Evolutionary conservation across 202 grass and related monocot genomes (phyloP).

Genomic region (Bolboschoenoplectus hybrid): DNA sequence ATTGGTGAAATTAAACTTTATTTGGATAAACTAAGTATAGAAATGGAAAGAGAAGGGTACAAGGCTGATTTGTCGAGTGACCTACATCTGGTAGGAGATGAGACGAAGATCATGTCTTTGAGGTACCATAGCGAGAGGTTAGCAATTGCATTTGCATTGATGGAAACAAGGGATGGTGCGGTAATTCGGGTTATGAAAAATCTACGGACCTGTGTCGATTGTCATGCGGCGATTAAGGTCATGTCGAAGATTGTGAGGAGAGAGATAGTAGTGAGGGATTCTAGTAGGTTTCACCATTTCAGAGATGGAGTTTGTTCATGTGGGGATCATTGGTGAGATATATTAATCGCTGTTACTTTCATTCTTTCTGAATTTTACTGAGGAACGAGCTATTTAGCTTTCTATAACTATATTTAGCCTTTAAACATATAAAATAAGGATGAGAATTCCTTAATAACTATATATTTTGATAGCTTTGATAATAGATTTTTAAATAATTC

Average conservation of each 20-base stretch:
- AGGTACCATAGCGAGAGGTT: constrained; percentile 86
- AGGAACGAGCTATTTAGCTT: neutral
- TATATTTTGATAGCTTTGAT: too few species aligned
- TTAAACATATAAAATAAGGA: neutral
- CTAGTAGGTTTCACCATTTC: constrained; percentile 79
- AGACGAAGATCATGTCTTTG: constrained; percentile 69
- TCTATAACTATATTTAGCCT: neutral
- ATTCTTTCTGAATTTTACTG: neutral
- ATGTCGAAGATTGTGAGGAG: constrained; percentile 78
- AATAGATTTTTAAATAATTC: too few species aligned
- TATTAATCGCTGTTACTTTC: neutral
- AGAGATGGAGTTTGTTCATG: constrained; percentile 74
- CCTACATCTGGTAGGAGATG: constrained; percentile 73
- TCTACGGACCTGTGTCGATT: constrained; percentile 62
- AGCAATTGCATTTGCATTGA: constrained; percentile 74
- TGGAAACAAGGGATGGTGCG: constrained; percentile 54
- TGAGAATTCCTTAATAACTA: too few species aligned
- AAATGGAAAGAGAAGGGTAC: constrained; percentile 79
- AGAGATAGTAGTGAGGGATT: constrained; percentile 77
- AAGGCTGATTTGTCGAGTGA: constrained; percentile 58
- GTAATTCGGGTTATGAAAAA: constrained; percentile 84
- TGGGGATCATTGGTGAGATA: constrained; percentile 69
- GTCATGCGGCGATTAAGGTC: constrained; percentile 72
- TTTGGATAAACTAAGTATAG: constrained; percentile 70
- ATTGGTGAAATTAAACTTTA: constrained; percentile 66